Evolutionary conservation across 1,139 yeast species (phyloP).

Genomic region (Yamadazyma taylorii): DNA sequence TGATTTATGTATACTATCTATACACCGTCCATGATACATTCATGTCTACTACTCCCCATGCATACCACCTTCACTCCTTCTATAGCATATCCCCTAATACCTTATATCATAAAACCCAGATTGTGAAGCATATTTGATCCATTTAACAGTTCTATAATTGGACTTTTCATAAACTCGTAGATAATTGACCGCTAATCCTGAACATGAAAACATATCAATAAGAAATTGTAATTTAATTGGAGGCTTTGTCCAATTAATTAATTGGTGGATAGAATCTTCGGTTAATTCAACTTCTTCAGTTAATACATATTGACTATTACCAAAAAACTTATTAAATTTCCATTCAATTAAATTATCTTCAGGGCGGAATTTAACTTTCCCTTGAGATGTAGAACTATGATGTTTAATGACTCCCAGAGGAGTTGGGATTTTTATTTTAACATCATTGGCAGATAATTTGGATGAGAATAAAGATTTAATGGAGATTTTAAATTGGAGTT

Average conservation of each 20-base stretch:
- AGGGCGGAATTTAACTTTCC: constrained; percentile 68
- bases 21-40: too few relatives aligned
- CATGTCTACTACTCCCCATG: too few relatives aligned
- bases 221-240: constrained; percentile 74
- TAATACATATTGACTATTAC: constrained; percentile 61
- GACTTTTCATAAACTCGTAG: constrained; percentile 67
- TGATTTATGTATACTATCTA: too few relatives aligned
- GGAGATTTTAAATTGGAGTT: constrained; percentile 57
- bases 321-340: constrained; percentile 69
- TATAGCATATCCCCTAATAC: too few relatives aligned
- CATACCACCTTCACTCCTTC: too few relatives aligned
- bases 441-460: constrained; percentile 65
- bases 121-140: constrained; percentile 77
- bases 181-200: constrained; percentile 75
- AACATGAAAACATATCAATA: constrained; percentile 74
- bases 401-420: constrained; percentile 63
- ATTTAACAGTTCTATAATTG: constrained; percentile 74
- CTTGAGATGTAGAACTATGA: constrained; percentile 52
- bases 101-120: constrained; percentile 83
- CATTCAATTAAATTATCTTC: constrained; percentile 67
- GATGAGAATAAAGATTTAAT: constrained; percentile 63
- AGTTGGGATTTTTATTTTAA: constrained; percentile 64
- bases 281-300: constrained; percentile 50
- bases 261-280: constrained; percentile 14
- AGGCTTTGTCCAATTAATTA: constrained; percentile 62